These are phyloP conservation scores for Aureobasidium sp. DNA, from an alignment of 2,329 filamentous ascomycete species.

Conservation along the genomic window DNA sequence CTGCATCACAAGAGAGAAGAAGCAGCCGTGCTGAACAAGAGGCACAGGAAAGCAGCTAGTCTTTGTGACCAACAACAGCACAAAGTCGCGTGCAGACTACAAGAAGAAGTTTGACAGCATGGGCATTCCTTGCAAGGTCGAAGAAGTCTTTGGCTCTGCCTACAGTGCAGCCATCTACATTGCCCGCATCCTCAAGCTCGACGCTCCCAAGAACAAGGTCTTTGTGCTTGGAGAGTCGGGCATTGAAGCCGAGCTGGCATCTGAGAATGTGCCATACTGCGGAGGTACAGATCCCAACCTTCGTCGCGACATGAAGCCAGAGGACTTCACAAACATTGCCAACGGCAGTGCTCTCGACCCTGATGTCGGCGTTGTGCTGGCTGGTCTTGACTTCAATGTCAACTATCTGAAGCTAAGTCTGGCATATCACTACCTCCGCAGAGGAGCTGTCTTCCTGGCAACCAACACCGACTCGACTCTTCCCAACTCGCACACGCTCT, in stretches of 20 bases:
- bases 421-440: constrained; percentile 77
- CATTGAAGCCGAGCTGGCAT: constrained; percentile 78
- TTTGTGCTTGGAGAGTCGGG: constrained; percentile 88
- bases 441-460: constrained; percentile 79
- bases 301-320: constrained; percentile 69
- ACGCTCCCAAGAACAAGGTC: constrained; percentile 78
- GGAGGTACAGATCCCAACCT: constrained; percentile 78
- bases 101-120: constrained; percentile 79
- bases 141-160: constrained; percentile 92
- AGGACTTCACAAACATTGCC: constrained; percentile 74
- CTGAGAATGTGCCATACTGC: constrained; percentile 71
- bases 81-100: constrained; percentile 89
- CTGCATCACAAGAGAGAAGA: background rate
- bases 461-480: constrained; percentile 91
- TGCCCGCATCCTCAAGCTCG: constrained; percentile 77
- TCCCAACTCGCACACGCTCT: constrained; percentile 72
- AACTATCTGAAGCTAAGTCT: constrained; percentile 89
- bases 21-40: background rate
- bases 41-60: constrained; percentile 75
- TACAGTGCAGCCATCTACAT: constrained; percentile 97
- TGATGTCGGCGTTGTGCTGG: constrained; percentile 82
- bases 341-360: constrained; percentile 69
- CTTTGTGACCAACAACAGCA: constrained; percentile 98
- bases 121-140: constrained; percentile 70
- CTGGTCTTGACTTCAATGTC: constrained; percentile 86